Conservation (phyloP, 2,329 filamentous ascomycete genomes). For the Cladophialophora exuberans region DNA sequence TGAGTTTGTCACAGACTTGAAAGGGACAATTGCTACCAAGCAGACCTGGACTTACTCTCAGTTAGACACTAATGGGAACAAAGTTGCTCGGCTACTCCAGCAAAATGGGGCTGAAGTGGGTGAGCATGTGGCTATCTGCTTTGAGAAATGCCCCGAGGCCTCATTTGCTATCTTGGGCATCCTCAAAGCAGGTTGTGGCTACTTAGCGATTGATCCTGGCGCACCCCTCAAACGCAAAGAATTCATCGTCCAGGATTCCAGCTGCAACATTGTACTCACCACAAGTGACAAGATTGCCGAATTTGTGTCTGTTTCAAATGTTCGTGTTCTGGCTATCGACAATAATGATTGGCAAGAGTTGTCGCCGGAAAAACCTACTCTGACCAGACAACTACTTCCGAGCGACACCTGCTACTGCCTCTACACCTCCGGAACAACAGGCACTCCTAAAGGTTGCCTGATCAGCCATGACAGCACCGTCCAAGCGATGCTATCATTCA, state of each 20-base stretch:
- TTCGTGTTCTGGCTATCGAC: constrained; percentile 54
- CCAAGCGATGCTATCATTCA: constrained; percentile 87
- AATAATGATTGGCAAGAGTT: constrained; percentile 42
- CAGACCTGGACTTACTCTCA: constrained; percentile 74
- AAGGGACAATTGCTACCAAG: constrained; percentile 50
- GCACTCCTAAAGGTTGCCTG: constrained; percentile 83
- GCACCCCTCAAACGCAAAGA: constrained; percentile 73
- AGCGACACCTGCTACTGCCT: constrained; percentile 76
- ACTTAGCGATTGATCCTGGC: constrained; percentile 76
- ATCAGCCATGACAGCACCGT: constrained; percentile 87
- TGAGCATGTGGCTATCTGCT: constrained; percentile 73
- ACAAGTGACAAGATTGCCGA: constrained; percentile 50
- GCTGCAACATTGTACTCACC: constrained; percentile 65
- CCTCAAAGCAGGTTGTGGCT: constrained; percentile 79
- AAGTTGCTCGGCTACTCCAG: constrained; percentile 68
- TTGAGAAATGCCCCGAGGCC: constrained; percentile 82
- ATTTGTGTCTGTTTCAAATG: constrained; percentile 39
- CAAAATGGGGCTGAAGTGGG: constrained; percentile 56
- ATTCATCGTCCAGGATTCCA: constrained; percentile 77
- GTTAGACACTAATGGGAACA: constrained; percentile 71
- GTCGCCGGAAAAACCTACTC: constrained; percentile 39
- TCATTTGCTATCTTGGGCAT: constrained; percentile 82
- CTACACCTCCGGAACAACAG: constrained; percentile 86
- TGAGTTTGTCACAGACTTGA: constrained; percentile 70
- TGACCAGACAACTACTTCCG: constrained; percentile 44